Percentiles rank a stretch among this genome's conserved stretches.
Conservation (phyloP, 2,329 filamentous ascomycete genomes). For the Neocucurbitaria cava region DNA sequence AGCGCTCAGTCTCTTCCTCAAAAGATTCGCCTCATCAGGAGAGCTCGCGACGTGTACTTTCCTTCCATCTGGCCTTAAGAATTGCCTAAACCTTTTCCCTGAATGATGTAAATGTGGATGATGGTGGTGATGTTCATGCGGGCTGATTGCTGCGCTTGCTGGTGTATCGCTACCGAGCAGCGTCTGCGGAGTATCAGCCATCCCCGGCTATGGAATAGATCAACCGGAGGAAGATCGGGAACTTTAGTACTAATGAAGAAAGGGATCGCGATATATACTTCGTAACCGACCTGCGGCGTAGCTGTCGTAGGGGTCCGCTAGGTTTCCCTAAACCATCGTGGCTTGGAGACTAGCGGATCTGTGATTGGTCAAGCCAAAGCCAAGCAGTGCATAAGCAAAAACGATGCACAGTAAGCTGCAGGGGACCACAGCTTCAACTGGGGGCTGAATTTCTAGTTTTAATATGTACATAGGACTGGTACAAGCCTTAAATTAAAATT, state of each 20-base stretch:
- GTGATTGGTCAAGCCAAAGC: slow-evolving; percentile 6
- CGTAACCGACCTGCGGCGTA: neutral
- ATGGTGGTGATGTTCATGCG: slow-evolving; percentile 10
- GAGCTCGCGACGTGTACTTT: slow-evolving; percentile 63
- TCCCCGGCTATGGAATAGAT: slow-evolving; percentile 1
- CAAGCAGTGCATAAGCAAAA: slow-evolving; percentile 13
- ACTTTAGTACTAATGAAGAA: neutral
- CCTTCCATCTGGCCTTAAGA: slow-evolving; percentile 63
- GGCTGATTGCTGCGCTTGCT: neutral
- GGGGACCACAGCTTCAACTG: neutral
- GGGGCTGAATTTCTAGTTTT: neutral
- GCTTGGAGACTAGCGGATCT: neutral
- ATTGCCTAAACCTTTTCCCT: slow-evolving; percentile 58
- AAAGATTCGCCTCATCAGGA: slow-evolving; percentile 61
- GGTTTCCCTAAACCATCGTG: neutral
- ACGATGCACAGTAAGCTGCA: neutral
- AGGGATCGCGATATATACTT: neutral
- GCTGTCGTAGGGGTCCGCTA: neutral
- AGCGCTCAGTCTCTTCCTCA: slow-evolving; percentile 55
- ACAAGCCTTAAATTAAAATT: too few relatives aligned
- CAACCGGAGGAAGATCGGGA: neutral
- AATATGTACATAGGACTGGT: too few relatives aligned
- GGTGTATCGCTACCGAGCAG: slow-evolving; percentile 8
- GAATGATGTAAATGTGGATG: slow-evolving; percentile 37
- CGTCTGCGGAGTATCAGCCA: slow-evolving; percentile 12